phyloP scores from a whole-genome alignment of 2,329 filamentous ascomycete species.

The Aspergillus quadrilineatus region DNA sequence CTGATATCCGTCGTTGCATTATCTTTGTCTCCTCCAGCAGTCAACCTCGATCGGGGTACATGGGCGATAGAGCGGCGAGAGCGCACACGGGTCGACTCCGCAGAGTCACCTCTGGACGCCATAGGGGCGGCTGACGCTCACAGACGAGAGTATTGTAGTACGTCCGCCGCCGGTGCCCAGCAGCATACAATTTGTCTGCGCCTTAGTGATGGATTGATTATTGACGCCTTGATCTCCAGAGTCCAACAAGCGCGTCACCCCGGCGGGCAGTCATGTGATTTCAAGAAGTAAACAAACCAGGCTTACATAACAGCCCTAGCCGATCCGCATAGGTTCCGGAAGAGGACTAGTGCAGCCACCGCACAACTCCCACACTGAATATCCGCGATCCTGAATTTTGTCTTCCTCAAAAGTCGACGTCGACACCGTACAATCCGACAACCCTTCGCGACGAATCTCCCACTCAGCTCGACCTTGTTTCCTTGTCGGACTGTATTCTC shows the following conservation, averaged over 20 bases:
- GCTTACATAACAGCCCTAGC: conserved; percentile 42
- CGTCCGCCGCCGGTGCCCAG: neutral
- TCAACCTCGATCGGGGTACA: conserved; percentile 52
- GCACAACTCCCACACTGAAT: conserved; percentile 40
- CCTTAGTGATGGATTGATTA: neutral
- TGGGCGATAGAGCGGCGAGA: conserved; percentile 72
- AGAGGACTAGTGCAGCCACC: conserved; percentile 31
- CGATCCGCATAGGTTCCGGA: conserved; percentile 31
- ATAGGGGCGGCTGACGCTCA: conserved; percentile 24
- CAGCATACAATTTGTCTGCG: neutral
- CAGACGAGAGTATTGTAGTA: conserved; percentile 8
- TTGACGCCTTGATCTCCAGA: conserved; percentile 9
- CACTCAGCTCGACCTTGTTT: conserved; percentile 38
- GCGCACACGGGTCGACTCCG: conserved; percentile 35
- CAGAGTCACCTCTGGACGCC: conserved; percentile 37
- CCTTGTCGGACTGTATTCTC: conserved; percentile 50
- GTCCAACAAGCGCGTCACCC: conserved; percentile 30
- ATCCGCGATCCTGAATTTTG: conserved; percentile 36
- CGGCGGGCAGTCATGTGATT: conserved; percentile 31
- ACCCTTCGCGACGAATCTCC: conserved; percentile 33
- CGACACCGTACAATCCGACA: conserved; percentile 34
- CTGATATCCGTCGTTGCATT: conserved; percentile 70
- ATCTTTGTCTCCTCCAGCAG: conserved; percentile 64
- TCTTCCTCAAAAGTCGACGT: conserved; percentile 43
- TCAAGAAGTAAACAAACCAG: conserved; percentile 42